Evolutionary conservation across 257 asterid species (phyloP).

Genomic region (Nicotiana obtusifolia): DNA sequence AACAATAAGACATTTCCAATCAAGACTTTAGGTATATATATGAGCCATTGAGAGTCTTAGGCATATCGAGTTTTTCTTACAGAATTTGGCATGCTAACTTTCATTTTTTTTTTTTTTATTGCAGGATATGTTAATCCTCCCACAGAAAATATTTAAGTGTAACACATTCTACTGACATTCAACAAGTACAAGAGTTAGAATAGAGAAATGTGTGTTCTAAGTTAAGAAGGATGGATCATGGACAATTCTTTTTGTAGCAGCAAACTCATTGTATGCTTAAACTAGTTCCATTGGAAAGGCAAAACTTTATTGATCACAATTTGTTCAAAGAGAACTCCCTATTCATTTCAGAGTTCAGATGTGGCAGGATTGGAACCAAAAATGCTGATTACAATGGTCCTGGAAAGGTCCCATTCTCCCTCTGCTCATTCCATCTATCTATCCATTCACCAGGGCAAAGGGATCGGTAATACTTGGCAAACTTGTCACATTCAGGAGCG

Average conservation of each 20-base stretch:
- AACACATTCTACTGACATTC: not conserved
- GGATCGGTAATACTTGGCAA: constrained; percentile 87
- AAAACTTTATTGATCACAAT: constrained; percentile 22
- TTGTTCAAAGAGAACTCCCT: constrained; percentile 22
- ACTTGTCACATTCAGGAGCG: constrained; percentile 90
- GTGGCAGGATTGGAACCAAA: constrained; percentile 5
- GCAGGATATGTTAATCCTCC: not conserved
- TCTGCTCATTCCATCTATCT: constrained; percentile 96
- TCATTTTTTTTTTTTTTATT: too few relatives aligned
- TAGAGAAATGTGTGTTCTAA: not conserved
- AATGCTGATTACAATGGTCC: constrained; percentile 69
- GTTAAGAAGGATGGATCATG: not conserved
- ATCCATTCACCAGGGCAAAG: constrained; percentile 99
- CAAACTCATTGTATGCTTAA: constrained; percentile 4
- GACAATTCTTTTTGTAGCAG: not conserved
- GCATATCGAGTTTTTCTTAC: too few relatives aligned
- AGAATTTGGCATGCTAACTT: too few relatives aligned
- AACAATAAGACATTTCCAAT: too few relatives aligned
- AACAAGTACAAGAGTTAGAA: not conserved
- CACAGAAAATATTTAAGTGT: not conserved
- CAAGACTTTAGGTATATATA: too few relatives aligned
- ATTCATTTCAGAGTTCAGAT: constrained; percentile 14
- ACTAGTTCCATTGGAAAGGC: constrained; percentile 14
- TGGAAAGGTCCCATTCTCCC: constrained; percentile 95
- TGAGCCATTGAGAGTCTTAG: too few relatives aligned